These are phyloP conservation scores for Smallanthus sonchifolius DNA, from an alignment of 129 eudicot genomes.

Conservation along the genomic window DNA sequence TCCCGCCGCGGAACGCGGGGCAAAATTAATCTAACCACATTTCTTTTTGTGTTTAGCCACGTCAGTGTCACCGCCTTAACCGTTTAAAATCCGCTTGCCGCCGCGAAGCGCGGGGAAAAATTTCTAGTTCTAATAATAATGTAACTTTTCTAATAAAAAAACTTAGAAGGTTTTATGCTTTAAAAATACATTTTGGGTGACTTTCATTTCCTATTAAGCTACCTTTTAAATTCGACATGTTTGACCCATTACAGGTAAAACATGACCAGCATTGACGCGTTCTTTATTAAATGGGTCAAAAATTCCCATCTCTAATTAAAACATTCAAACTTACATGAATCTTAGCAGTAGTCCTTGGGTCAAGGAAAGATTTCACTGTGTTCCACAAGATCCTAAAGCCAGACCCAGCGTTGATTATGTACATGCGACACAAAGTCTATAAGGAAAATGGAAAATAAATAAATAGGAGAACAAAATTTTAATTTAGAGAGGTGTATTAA, in stretches of 20 bases:
- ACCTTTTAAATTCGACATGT: not conserved
- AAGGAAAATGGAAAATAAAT: slow-evolving; percentile 7
- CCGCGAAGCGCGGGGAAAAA: no score
- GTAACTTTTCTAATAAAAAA: not conserved
- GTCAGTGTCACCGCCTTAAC: no score
- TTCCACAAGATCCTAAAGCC: slow-evolving; percentile 97
- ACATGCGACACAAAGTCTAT: slow-evolving; percentile 90
- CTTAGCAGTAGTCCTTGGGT: slow-evolving; percentile 90
- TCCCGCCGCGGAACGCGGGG: no score
- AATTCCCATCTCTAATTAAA: not conserved
- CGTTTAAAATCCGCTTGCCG: no score
- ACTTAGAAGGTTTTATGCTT: not conserved
- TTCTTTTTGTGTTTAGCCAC: no score
- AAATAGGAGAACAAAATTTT: not conserved
- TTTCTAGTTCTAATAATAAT: not conserved
- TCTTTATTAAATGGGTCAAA: not conserved
- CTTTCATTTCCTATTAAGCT: not conserved
- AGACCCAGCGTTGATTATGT: slow-evolving; percentile 94
- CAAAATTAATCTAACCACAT: no score
- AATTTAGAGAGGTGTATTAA: not conserved
- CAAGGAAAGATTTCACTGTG: slow-evolving; percentile 90
- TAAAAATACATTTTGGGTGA: not conserved
- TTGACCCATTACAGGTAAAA: not conserved
- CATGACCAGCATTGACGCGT: not conserved
- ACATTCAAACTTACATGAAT: slow-evolving; percentile 56